phyloP scores from a whole-genome alignment of 257 asterid genomes.

The Leptodermis oblonga region DNA sequence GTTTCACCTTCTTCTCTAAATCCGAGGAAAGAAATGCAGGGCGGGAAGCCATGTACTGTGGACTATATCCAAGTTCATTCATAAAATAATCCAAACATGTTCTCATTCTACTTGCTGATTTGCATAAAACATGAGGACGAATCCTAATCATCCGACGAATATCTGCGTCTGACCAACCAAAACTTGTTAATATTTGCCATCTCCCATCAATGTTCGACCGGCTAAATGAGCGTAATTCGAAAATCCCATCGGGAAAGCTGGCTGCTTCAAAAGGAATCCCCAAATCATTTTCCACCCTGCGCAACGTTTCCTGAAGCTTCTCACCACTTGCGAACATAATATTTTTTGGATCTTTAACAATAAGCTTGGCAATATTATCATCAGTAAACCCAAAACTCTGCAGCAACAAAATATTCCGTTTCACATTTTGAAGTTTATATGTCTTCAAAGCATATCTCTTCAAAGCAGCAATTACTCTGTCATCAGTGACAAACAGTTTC shows the following conservation, averaged over 20 bases:
- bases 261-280: slow-evolving; percentile 17
- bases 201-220: slow-evolving; percentile 14
- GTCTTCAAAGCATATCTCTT: slow-evolving; percentile 2
- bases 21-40: slow-evolving; percentile 5
- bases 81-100: slow-evolving; percentile 8
- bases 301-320: slow-evolving; percentile 13
- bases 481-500: slow-evolving; percentile 4
- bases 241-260: slow-evolving; percentile 22
- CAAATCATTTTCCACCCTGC: slow-evolving; percentile 22
- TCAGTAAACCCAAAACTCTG: neutral
- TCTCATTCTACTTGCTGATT: slow-evolving; percentile 6
- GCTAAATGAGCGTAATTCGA: neutral
- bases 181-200: slow-evolving; percentile 20
- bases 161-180: slow-evolving; percentile 25
- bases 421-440: neutral
- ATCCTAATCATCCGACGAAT: slow-evolving; percentile 2
- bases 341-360: neutral
- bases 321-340: slow-evolving; percentile 5
- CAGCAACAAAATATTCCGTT: slow-evolving; percentile 2
- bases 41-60: slow-evolving; percentile 5
- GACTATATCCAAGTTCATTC: slow-evolving; percentile 13
- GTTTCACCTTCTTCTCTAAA: slow-evolving; percentile 21
- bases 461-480: neutral
- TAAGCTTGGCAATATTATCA: slow-evolving; percentile 2
- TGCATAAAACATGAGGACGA: neutral